Base-by-base conservation (phyloP, 495 filamentous ascomycete species). In the Neurospora sp. region DNA sequence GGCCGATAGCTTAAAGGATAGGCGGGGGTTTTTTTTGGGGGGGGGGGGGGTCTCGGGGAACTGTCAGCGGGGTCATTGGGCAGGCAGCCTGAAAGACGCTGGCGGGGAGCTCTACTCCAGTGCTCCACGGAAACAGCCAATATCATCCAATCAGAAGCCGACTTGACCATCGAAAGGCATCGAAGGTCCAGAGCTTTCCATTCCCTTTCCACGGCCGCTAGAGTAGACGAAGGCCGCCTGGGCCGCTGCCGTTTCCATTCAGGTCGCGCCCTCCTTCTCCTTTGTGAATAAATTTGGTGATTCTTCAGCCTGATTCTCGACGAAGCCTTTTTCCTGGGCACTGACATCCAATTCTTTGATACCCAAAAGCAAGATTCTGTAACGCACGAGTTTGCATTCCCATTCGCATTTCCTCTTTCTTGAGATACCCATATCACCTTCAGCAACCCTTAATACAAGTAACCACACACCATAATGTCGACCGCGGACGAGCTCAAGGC, bases 401-500 rank as follows among this genome's bases (percentile, higher is more conserved):
- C 48, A 28, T 28, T 59, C 48, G 48, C 28, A 34, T 66, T 66
- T 66, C 54, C 28, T 66, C 54, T 66, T 34, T 34, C 54, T 34
- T 3, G 5, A 40, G 24, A 75, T 45, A 70, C 39, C 62, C 54
- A 66, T 62, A 45, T 4, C 28, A 9, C 28, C n/a, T 71, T 59
- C 70, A 38, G 69, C 28, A 45, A 37, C 43, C 34, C 31, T 5
- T 28, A 70, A 40, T 39, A 70, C 24, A 39, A 73, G 17, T 38
- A 39, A 40, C 59, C 10, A 69, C 38, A 37, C 59, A 21, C 34
- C 70, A 73, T 45, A 21, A 86, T 86, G 85, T 81, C 84, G 48
- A 85, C 84, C 54, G 87, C 86, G 70, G 87, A 88, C 76, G 86
- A 85, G 85, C 88, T 98, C 77, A 99, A 99, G 87, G 93, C 94